Base-by-base conservation (phyloP, 768 basidiomycete species). In the Fistulinella prunicolor region DNA sequence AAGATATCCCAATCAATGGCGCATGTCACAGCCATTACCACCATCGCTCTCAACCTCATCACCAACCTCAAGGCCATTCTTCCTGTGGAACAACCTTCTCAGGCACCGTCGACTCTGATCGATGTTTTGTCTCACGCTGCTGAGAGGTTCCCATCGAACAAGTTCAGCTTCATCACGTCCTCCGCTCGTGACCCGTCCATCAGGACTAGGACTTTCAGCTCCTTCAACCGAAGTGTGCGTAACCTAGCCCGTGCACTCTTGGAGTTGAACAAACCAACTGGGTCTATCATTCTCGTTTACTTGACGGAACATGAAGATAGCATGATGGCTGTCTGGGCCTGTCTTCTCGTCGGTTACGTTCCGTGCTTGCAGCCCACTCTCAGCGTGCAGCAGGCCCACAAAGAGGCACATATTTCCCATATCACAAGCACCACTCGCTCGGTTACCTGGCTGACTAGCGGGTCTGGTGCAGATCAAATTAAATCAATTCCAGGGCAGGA, bases 291-390 rank as follows among this genome's bases (percentile, higher is more conserved):
- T 9, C 42, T 63, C 10, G 53, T 64, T 1, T 64, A 64, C 29
- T 34, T 66, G 36, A 64, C 63, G 0, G 63, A 64, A 22, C 63
- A 64, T 7, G 62, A 61, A 43, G 63, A 66, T 36, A 64, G 56
- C 28, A 66, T 64, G 64, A 50, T 50, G 2, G 63, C 61, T 2
- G 30, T 64, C n/a, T 64, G 64, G 61, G 59, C 64, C 0, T 66
- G 61, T 40, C 43, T 64, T 0, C 43, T 64, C 2, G 64, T 64
- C 0, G 63, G 63, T 22, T 59, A 64, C 39, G 45, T 64, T 9
- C 63, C 63, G 0, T 64, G 64, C 53, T 30, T 64, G 29, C 64
- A 66, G 26, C 63, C 63, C n/a, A 50, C 59, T 4, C 45, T 64
- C 8, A 64, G 64, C 21, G 64, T 62, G 4, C 64, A 64, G 29